Conservation (phyloP, 768 basidiomycete genomes). For the Saitozyma sp. region DNA sequence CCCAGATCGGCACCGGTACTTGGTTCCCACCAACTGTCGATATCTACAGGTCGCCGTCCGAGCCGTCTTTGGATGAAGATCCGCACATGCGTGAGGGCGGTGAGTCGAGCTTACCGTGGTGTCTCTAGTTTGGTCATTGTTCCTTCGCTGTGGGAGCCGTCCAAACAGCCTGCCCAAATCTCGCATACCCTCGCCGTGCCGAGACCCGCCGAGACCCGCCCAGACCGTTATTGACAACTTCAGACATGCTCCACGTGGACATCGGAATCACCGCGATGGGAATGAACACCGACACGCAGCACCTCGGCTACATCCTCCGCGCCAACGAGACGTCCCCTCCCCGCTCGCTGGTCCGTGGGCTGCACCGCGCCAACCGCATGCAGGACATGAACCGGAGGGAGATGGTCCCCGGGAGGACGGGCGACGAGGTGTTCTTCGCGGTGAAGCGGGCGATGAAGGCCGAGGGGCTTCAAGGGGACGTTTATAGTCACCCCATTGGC, state of each 20-base stretch:
- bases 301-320: constrained; percentile 61
- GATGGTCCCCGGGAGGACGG: constrained; percentile 58
- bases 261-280: constrained; percentile 62
- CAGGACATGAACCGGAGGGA: constrained; percentile 58
- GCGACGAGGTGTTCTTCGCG: constrained; percentile 57
- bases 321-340: constrained; percentile 57
- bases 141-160: no score
- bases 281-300: constrained; percentile 63
- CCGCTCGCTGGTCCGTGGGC: constrained; percentile 56
- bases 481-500: constrained; percentile 61
- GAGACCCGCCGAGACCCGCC: no score
- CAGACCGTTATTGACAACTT: no score
- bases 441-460: constrained; percentile 57
- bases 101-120: constrained; percentile 2
- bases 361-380: constrained; percentile 59
- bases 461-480: constrained; percentile 58
- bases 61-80: constrained; percentile 56
- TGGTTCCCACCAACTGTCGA: constrained; percentile 63
- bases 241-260: constrained; percentile 60
- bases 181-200: no score
- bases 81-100: constrained; percentile 54
- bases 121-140: neutral
- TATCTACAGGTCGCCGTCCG: constrained; percentile 57
- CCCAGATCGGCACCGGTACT: constrained; percentile 46
- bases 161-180: no score